Conservation (phyloP, 2,329 filamentous ascomycete species). For the Penicillium sp. region DNA sequence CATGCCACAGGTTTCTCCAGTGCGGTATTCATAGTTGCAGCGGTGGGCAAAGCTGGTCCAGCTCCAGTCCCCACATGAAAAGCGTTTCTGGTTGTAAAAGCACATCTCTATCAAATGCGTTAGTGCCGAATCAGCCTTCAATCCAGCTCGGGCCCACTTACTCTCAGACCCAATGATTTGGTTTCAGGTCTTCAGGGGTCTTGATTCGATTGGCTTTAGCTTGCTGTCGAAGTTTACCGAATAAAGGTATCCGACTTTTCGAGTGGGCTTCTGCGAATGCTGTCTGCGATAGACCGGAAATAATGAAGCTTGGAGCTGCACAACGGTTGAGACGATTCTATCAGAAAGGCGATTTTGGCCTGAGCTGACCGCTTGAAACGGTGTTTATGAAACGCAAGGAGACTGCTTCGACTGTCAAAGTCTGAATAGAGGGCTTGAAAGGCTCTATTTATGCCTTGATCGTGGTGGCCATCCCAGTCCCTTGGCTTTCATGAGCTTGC, state of each 20-base stretch:
- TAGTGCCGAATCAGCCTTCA: constrained; percentile 20
- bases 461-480: constrained; percentile 22
- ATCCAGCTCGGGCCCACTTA: constrained; percentile 30
- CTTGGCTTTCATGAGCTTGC: constrained; percentile 17
- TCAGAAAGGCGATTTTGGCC: constrained; percentile 16
- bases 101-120: constrained; percentile 61
- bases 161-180: constrained; percentile 18
- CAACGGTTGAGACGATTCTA: constrained; percentile 14
- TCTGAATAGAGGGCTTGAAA: constrained; percentile 23
- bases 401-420: constrained; percentile 23
- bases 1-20: constrained; percentile 91
- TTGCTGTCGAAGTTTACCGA: constrained; percentile 20
- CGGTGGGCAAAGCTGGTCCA: constrained; percentile 91
- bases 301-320: constrained; percentile 18
- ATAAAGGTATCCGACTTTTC: constrained; percentile 30
- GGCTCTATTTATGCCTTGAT: constrained; percentile 39
- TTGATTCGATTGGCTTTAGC: constrained; percentile 27
- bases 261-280: constrained; percentile 16
- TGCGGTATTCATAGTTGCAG: constrained; percentile 91
- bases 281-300: constrained; percentile 1
- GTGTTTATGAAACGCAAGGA: constrained; percentile 27
- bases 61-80: constrained; percentile 83
- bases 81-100: constrained; percentile 88
- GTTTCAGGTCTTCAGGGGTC: constrained; percentile 29
- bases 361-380: constrained; percentile 10